These are phyloP conservation scores for Blastobotrys aristatus DNA, from an alignment of 1,139 yeast species.

Conservation along the genomic window DNA sequence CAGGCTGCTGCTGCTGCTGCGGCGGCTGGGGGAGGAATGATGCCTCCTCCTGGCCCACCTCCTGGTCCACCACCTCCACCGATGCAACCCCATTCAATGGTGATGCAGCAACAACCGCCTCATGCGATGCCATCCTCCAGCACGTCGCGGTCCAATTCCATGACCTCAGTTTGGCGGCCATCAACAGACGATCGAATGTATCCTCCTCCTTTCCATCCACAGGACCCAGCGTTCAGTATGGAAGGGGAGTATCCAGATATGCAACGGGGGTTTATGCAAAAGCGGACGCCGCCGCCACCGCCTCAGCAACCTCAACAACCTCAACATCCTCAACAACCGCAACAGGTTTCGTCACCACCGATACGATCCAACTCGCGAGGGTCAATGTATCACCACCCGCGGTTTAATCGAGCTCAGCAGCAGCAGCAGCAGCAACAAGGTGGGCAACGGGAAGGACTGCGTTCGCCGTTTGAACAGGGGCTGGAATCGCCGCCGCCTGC, in stretches of 20 bases:
- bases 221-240: background rate
- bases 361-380: conserved; percentile 8
- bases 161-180: conserved; percentile 22
- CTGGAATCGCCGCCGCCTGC: background rate
- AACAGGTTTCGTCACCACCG: conserved; percentile 1
- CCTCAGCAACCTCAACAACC: conserved; percentile 5
- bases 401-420: background rate
- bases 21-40: too few species aligned
- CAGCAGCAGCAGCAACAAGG: conserved; percentile 8
- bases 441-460: conserved; percentile 5
- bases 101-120: background rate
- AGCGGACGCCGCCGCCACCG: conserved; percentile 10
- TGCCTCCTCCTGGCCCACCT: background rate
- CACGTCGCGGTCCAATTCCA: conserved; percentile 23
- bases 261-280: conserved; percentile 10
- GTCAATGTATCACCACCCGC: background rate
- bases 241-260: background rate
- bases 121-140: conserved; percentile 11
- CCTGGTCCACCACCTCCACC: background rate
- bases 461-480: conserved; percentile 7
- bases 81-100: too few species aligned
- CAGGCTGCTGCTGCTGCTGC: conserved; percentile 1
- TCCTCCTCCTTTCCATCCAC: background rate
- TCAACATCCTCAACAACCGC: too few species aligned
- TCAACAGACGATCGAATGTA: background rate